Conservation (phyloP, 768 basidiomycete species). For the Tulasnella sp. region DNA sequence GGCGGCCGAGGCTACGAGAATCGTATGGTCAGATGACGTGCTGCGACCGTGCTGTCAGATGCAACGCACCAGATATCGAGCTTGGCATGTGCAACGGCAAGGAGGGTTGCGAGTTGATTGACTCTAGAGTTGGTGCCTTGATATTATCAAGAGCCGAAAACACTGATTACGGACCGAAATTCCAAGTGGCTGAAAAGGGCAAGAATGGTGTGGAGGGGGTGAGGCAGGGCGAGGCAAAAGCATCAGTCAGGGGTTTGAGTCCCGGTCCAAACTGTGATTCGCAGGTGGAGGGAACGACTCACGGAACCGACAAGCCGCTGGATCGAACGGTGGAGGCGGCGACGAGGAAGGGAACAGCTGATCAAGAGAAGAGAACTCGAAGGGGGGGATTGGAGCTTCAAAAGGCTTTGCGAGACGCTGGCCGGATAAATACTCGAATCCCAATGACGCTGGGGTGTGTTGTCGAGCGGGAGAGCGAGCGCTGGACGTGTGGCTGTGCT, state of each 20-base stretch:
- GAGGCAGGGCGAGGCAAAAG: neutral
- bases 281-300: neutral
- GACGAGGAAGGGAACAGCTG: neutral
- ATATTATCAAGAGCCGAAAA: neutral
- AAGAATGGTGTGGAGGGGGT: neutral
- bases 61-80: neutral
- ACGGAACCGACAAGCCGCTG: neutral
- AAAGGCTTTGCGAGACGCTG: neutral
- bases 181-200: neutral
- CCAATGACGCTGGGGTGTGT: neutral
- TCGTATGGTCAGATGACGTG: conserved; percentile 8
- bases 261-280: conserved; percentile 1
- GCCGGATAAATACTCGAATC: neutral
- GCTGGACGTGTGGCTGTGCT: neutral
- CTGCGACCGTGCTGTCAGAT: neutral
- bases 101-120: neutral
- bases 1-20: neutral
- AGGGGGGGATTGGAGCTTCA: neutral
- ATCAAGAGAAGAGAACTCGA: neutral
- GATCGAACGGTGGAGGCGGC: neutral
- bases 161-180: neutral
- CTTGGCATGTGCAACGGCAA: conserved; percentile 8
- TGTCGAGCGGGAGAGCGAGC: neutral
- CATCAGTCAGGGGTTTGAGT: neutral
- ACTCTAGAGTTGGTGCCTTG: neutral